Evolutionary conservation across 371 early-diverging fungal species (phyloP).

Genomic region (Mortierella sp.): DNA sequence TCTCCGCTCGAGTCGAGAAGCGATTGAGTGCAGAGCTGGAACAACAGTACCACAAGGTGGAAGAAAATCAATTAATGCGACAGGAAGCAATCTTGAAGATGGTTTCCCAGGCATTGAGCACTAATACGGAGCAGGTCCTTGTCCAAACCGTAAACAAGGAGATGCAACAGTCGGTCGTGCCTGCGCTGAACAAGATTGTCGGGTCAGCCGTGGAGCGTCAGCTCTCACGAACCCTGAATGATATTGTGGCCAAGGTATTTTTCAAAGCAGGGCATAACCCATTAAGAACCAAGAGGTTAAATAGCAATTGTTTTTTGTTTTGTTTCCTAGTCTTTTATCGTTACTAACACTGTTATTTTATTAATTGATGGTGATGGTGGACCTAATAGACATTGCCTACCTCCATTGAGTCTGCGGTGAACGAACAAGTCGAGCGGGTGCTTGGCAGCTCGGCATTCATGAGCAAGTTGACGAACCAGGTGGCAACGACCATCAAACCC

Average conservation of each 20-base stretch:
- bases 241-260: conserved; percentile 52
- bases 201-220: conserved; percentile 54
- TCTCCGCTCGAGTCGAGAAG: conserved; percentile 45
- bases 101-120: conserved; percentile 53
- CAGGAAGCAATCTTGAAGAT: conserved; percentile 55
- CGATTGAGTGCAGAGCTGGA: conserved; percentile 46
- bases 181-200: conserved; percentile 53
- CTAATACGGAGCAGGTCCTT: conserved; percentile 55
- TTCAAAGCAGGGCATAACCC: background rate
- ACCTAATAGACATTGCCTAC: conserved; percentile 43
- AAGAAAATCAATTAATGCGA: conserved; percentile 53
- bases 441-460: conserved; percentile 56
- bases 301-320: background rate
- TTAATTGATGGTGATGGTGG: no score
- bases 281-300: background rate
- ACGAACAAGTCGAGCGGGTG: conserved; percentile 61
- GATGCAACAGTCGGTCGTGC: conserved; percentile 53
- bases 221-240: conserved; percentile 44
- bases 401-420: conserved; percentile 61
- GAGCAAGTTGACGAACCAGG: conserved; percentile 40
- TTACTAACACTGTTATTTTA: background rate
- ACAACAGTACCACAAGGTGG: conserved; percentile 51
- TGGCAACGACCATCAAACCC: conserved; percentile 50
- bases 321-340: background rate
- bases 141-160: conserved; percentile 56